Conservation (phyloP, 1,139 yeast species). For the Candida neerlandica region DNA sequence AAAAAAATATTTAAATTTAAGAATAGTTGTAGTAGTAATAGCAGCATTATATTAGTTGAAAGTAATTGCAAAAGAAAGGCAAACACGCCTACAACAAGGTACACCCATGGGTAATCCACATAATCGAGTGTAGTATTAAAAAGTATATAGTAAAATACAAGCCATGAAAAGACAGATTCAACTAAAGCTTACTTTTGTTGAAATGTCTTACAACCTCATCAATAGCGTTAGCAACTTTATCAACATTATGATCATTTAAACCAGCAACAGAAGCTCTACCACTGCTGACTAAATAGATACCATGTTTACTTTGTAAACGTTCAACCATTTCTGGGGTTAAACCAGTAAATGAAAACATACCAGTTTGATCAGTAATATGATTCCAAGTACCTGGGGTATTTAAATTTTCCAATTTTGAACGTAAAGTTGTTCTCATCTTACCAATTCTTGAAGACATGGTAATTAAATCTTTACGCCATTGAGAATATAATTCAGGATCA, state of each 20-base stretch:
- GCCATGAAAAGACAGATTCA: background rate
- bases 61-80: background rate
- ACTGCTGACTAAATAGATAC: conserved; percentile 73
- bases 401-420: conserved; percentile 57
- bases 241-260: conserved; percentile 77
- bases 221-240: conserved; percentile 78
- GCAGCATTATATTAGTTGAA: no score
- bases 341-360: conserved; percentile 97
- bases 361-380: conserved; percentile 88
- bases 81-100: no score
- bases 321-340: conserved; percentile 77
- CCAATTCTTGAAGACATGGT: conserved; percentile 88
- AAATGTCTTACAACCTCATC: conserved; percentile 67
- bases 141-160: background rate
- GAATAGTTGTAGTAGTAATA: background rate
- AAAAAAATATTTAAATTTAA: background rate
- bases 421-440: conserved; percentile 71
- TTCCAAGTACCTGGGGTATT: conserved; percentile 92
- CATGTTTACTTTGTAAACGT: conserved; percentile 75
- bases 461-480: conserved; percentile 85
- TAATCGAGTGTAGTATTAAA: background rate
- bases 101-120: no score
- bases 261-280: conserved; percentile 98
- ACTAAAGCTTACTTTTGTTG: conserved; percentile 16
- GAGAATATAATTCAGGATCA: conserved; percentile 62